These are phyloP conservation scores for Eimeria falciformis DNA, from an alignment of 169 alveolate genomes.

Conservation along the genomic window DNA sequence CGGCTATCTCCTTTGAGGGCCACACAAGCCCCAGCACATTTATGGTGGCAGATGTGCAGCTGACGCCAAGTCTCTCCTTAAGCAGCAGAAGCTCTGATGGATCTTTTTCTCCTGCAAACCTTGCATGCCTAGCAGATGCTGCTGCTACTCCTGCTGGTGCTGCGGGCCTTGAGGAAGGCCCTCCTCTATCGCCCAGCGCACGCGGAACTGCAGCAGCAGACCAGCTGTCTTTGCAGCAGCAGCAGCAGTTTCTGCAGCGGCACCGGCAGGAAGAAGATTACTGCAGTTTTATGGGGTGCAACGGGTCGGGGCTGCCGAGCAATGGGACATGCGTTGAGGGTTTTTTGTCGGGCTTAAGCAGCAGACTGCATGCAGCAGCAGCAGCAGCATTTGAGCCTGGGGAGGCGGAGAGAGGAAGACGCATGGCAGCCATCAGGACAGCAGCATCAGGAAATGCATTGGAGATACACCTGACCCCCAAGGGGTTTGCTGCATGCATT, in stretches of 20 bases:
- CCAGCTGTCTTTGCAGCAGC: conserved; percentile 28
- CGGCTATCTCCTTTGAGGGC: conserved; percentile 33
- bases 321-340: conserved; percentile 26
- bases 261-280: not conserved
- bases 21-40: not conserved
- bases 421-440: conserved; percentile 6
- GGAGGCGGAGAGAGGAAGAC: conserved; percentile 35
- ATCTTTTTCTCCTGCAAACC: not conserved
- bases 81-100: not conserved
- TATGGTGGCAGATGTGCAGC: conserved; percentile 41
- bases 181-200: not conserved
- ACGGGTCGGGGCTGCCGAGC: not conserved
- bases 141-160: conserved; percentile 31
- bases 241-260: conserved; percentile 12
- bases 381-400: conserved; percentile 52
- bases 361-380: conserved; percentile 52
- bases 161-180: not conserved
- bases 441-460: conserved; percentile 38
- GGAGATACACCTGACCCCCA: conserved; percentile 49
- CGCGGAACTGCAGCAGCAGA: not conserved
- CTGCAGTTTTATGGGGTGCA: conserved; percentile 16
- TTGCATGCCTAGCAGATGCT: not conserved
- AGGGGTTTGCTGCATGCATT: conserved; percentile 43
- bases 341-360: not conserved
- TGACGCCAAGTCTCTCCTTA: conserved; percentile 3